Base-by-base conservation (phyloP, 192 early-diverging fungal genomes). In the Coemansia sp. region DNA sequence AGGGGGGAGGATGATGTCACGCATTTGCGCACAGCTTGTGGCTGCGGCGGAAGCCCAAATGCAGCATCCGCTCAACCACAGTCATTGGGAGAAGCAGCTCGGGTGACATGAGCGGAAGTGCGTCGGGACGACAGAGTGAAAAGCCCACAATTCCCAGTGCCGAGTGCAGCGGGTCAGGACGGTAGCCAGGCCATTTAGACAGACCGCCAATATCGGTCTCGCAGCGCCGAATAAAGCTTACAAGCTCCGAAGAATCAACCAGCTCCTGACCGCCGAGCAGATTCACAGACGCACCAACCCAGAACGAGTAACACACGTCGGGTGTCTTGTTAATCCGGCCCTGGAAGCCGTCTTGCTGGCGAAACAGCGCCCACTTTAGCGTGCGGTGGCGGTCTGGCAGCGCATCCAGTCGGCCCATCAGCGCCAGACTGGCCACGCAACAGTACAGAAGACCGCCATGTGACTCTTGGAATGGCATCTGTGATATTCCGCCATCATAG, bases 301-400 rank as follows among this genome's bases (percentile, higher is more conserved):
- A 99, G 76, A 96, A 99, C 8, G 93, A 90, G 74, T 99, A 99
- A 73, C 98, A 99, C 12, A 92, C 93, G 67, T 99, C 98, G 22
- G 87, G 77, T 3, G 80, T 72, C 72, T 99, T 99, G 67, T 93
- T 91, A 9, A 83, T 73, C 38, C 98, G 73, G 4, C 98, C 98
- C 65, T 94, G 90, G 79, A 95, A 99, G 5, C 98, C 98, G 24
- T 71, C 80, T 34, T 68, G 64, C 67, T 96, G 94, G n/a, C 91
- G 81, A 21, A 73, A 68, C 51, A 98, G 53, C 32, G 91, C 82
- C 98, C 98, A 98, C 31, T 73, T 64, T 28, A 88, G 72, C 30
- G 82, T 73, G 27, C 80, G 67, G 56, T 82, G 71, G 62, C 73
- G 82, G 65, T 86, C 80, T 2, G 83, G 58, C 16, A 88, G 64